Evolutionary conservation across 208 protist species (phyloP), one percentile per base, ranked within the genome.

Genomic region (Wallacemonas sp.): DNA sequence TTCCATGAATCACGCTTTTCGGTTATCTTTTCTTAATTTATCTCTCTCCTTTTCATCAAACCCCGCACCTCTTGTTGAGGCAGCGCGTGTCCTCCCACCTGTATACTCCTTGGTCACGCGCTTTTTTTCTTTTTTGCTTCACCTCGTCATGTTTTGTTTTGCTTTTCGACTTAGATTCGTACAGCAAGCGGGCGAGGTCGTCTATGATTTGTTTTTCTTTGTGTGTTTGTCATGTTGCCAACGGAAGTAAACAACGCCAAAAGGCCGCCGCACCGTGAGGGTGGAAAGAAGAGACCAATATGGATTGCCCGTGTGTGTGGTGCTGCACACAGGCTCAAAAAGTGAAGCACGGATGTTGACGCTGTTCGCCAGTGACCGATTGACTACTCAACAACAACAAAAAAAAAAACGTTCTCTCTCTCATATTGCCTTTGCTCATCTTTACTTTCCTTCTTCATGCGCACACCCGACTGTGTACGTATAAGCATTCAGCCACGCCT

Each of bases 91-190:
- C n/a, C n/a, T n/a, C n/a, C n/a, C n/a, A n/a, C n/a, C n/a, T n/a
- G n/a, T 32, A 34, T 34, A 53, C 0, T 46, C 8, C 8, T 71
- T 34, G 42, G 53, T 29, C 8, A 42, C 3, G 29, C 36, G 2
- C 13, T 66, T 34, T 30, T 50, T 68, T 63, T 63, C 61, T 73
- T 2, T 37, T 55, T 55, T 44, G 3, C 15, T 55, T 55, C 5
- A 4, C 27, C 12, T 15, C n/a, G 3, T 52, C 46, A 6, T 54
- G 46, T 48, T 59, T 59, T 41, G 10, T 38, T 6, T 36, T 32
- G n/a, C 12, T 24, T 12, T 24, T 22, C 52, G 22, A 13, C 36
- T 39, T n/a, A n/a, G n/a, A n/a, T n/a, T n/a, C n/a, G n/a, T n/a
- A n/a, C n/a, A n/a, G n/a, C n/a, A n/a, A n/a, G n/a, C n/a, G n/a